Percentiles rank a stretch among this genome's conserved stretches.
Conservation (phyloP, 495 filamentous ascomycete species). For the Penicillium mononematosum region DNA sequence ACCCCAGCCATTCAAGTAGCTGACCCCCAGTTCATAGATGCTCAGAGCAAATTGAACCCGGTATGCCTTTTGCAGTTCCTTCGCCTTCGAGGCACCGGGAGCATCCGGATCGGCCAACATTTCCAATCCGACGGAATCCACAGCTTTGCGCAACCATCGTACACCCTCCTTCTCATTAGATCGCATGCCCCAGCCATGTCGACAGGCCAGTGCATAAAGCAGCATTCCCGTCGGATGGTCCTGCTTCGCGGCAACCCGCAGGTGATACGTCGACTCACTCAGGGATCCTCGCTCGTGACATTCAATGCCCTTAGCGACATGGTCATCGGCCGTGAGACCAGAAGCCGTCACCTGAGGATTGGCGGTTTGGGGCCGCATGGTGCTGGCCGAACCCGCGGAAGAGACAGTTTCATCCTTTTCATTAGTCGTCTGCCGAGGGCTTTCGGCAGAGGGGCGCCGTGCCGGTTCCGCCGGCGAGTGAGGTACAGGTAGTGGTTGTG, state of each 20-base stretch:
- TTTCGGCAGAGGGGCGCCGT: constrained; percentile 49
- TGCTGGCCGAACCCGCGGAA: constrained; percentile 66
- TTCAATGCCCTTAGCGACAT: constrained; percentile 82
- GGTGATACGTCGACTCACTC: constrained; percentile 91
- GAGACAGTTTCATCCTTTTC: constrained; percentile 51
- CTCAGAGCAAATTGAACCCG: constrained; percentile 91
- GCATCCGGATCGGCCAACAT: constrained; percentile 74
- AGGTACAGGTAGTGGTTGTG: constrained; percentile 16
- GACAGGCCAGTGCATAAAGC: constrained; percentile 89
- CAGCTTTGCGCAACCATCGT: constrained; percentile 84
- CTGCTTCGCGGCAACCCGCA: constrained; percentile 82
- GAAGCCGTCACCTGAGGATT: constrained; percentile 41
- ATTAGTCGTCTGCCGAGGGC: constrained; percentile 35
- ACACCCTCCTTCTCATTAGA: constrained; percentile 86
- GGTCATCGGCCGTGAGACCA: constrained; percentile 75
- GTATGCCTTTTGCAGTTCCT: constrained; percentile 70
- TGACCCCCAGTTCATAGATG: constrained; percentile 95
- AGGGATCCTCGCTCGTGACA: constrained; percentile 81
- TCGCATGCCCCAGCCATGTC: constrained; percentile 98
- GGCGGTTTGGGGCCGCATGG: constrained; percentile 57
- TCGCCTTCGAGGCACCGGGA: constrained; percentile 59
- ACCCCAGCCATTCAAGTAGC: constrained; percentile 97
- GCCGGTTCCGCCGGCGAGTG: constrained; percentile 36
- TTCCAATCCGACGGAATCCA: constrained; percentile 78
- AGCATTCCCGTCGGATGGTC: constrained; percentile 92